phyloP scores from a whole-genome alignment of 768 basidiomycete species.

The Guyanaporus albipodus region DNA sequence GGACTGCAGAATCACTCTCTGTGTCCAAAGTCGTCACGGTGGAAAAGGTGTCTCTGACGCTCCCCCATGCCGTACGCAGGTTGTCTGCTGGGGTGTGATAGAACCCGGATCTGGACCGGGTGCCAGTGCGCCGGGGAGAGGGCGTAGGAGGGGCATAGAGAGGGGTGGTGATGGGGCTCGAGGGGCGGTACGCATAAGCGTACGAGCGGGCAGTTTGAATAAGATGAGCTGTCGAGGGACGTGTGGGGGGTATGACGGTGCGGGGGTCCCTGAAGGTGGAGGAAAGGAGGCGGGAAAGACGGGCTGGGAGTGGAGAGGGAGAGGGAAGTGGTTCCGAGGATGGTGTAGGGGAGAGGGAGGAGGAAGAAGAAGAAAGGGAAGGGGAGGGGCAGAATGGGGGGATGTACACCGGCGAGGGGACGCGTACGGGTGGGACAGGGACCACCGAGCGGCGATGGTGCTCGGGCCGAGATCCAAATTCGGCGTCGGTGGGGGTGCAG shows the following conservation, averaged over 20 bases:
- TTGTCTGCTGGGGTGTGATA: conserved; percentile 2
- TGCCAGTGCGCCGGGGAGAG: conserved; percentile 2
- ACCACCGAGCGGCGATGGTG: neutral
- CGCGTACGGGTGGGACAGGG: conserved; percentile 11
- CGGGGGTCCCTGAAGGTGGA: conserved; percentile 17
- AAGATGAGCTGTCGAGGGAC: conserved; percentile 16
- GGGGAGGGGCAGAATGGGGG: conserved; percentile 19
- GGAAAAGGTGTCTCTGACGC: conserved; percentile 18
- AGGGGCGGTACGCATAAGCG: conserved; percentile 12
- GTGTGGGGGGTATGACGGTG: conserved; percentile 2
- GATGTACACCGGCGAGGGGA: conserved; percentile 22
- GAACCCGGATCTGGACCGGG: conserved; percentile 15
- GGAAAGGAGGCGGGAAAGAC: conserved; percentile 22
- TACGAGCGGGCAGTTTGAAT: conserved; percentile 18
- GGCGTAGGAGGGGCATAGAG: conserved; percentile 12
- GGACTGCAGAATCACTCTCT: conserved; percentile 4
- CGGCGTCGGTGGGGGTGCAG: conserved; percentile 19
- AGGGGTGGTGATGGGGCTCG: conserved; percentile 8
- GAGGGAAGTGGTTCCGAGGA: conserved; percentile 14
- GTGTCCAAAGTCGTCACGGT: conserved; percentile 22
- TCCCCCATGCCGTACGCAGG: neutral
- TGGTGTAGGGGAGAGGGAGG: conserved; percentile 12
- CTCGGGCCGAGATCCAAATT: conserved; percentile 15
- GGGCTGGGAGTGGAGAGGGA: conserved; percentile 1
- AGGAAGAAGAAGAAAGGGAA: conserved; percentile 5